phyloP scores from a whole-genome alignment of 1,139 yeast species.

The Petasospora fabianii region DNA sequence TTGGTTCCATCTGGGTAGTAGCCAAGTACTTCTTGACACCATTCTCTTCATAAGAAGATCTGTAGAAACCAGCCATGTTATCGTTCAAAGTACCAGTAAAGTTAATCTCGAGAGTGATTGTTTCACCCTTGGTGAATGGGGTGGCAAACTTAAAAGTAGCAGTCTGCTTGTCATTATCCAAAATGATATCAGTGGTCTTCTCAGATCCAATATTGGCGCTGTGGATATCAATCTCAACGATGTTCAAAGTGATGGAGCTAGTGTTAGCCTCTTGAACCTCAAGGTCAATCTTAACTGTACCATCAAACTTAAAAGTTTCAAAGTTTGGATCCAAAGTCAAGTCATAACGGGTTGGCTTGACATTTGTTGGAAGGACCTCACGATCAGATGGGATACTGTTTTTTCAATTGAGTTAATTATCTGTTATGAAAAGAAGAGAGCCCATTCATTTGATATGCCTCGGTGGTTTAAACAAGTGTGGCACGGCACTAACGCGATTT shows the following conservation, averaged over 20 bases:
- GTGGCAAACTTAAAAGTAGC: conserved; percentile 58
- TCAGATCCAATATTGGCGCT: conserved; percentile 43
- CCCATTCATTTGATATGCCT: background rate
- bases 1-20: conserved; percentile 86
- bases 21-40: conserved; percentile 66
- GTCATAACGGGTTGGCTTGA: conserved; percentile 68
- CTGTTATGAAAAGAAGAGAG: conserved; percentile 12
- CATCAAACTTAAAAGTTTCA: conserved; percentile 65
- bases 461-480: no score
- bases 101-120: conserved; percentile 44
- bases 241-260: conserved; percentile 47
- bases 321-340: conserved; percentile 72
- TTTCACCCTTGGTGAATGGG: conserved; percentile 42
- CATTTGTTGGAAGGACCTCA: conserved; percentile 69
- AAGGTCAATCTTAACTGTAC: conserved; percentile 61
- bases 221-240: conserved; percentile 60
- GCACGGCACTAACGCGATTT: no score
- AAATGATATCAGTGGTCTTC: conserved; percentile 32
- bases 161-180: conserved; percentile 57
- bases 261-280: conserved; percentile 52
- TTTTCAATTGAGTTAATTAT: background rate
- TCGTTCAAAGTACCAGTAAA: conserved; percentile 74
- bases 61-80: conserved; percentile 84
- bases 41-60: conserved; percentile 57
- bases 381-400: conserved; percentile 33